A percentile compares a stretch with the other conserved stretches of the same genome.
Conservation (phyloP, 768 basidiomycete species). For the Termitomyces heimii region DNA sequence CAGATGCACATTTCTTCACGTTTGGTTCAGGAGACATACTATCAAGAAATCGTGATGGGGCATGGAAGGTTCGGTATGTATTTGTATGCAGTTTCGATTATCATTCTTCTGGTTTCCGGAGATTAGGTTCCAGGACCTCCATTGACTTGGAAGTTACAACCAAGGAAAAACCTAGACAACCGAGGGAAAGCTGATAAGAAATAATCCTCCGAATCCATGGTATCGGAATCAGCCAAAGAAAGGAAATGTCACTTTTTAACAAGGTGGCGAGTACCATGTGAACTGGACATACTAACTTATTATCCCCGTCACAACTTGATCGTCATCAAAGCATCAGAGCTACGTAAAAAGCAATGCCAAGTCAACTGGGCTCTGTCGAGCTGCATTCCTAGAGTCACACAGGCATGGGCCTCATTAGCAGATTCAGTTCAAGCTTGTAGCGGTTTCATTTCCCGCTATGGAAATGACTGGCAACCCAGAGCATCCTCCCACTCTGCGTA, state of each 20-base stretch:
- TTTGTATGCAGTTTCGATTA: slow-evolving; percentile 17
- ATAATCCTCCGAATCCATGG: slow-evolving; percentile 13
- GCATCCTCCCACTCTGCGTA: no score
- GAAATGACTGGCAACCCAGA: no score
- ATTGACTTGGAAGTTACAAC: slow-evolving; percentile 9
- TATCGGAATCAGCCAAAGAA: slow-evolving; percentile 18
- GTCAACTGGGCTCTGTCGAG: not conserved
- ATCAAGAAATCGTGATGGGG: slow-evolving; percentile 8
- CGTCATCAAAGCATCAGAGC: not conserved
- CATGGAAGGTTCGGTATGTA: slow-evolving; percentile 10
- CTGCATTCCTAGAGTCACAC: not conserved
- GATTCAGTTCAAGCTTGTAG: no score
- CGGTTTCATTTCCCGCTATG: no score
- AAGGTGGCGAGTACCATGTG: slow-evolving; percentile 13
- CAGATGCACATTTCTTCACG: slow-evolving; percentile 20
- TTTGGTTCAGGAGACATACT: slow-evolving; percentile 27
- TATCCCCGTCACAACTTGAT: not conserved
- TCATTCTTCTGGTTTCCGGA: slow-evolving; percentile 19
- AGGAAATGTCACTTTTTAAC: slow-evolving; percentile 14
- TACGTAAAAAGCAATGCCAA: not conserved
- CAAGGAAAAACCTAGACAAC: slow-evolving; percentile 17
- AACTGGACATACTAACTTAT: not conserved
- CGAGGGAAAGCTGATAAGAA: slow-evolving; percentile 20
- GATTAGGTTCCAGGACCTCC: slow-evolving; percentile 9
- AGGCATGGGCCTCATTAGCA: no score